Evolutionary conservation across 2,329 filamentous ascomycete genomes (phyloP).

Genomic region (Blumeriella jaapii): DNA sequence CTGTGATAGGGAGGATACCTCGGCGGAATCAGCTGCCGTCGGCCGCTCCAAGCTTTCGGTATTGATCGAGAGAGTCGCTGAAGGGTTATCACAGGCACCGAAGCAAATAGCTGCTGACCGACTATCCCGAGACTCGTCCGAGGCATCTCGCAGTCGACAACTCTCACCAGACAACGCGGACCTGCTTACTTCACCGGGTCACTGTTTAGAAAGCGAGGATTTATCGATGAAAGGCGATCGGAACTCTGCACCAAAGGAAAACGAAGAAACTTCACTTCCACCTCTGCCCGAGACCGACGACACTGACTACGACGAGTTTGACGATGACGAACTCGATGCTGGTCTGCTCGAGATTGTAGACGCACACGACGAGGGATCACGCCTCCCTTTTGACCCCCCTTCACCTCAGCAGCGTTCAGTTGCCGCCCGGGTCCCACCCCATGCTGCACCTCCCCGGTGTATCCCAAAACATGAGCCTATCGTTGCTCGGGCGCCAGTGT

Average conservation of each 20-base stretch:
- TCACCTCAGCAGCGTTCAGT: background rate
- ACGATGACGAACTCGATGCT: constrained; percentile 38
- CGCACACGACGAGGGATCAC: constrained; percentile 27
- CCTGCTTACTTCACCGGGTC: constrained; percentile 5
- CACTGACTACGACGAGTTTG: constrained; percentile 32
- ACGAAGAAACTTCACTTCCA: background rate
- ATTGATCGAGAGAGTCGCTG: constrained; percentile 54
- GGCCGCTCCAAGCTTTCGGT: constrained; percentile 45
- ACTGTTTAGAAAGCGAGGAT: constrained; percentile 1
- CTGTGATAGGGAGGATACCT: constrained; percentile 31
- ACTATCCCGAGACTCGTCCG: background rate
- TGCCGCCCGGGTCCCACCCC: background rate
- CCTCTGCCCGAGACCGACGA: constrained; percentile 6
- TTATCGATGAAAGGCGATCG: background rate
- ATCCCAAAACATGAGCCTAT: background rate
- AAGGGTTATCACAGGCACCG: constrained; percentile 30
- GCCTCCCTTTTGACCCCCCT: constrained; percentile 3
- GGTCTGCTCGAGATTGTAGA: constrained; percentile 41
- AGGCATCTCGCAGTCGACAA: background rate
- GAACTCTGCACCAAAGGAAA: background rate
- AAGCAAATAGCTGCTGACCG: background rate
- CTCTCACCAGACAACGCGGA: constrained; percentile 1
- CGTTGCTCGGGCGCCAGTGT: background rate
- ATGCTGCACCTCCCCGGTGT: background rate
- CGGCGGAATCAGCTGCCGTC: constrained; percentile 30